These are phyloP conservation scores for Mycosarcoma mackinlayi DNA, from an alignment of 1,284 basidiomycete species.

Conservation along the genomic window DNA sequence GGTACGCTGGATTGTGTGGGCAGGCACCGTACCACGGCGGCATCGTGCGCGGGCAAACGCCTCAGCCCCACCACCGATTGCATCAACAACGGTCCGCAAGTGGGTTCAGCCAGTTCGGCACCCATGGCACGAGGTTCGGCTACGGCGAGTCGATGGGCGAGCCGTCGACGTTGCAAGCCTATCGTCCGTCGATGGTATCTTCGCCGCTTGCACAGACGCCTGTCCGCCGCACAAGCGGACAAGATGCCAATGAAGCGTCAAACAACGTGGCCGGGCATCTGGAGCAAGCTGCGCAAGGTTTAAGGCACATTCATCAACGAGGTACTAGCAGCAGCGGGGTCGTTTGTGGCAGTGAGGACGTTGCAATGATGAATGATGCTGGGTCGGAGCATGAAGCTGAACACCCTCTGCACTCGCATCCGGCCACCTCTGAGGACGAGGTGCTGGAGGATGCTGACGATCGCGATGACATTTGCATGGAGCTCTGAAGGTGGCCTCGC, in stretches of 20 bases:
- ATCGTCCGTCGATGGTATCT: slow-evolving; percentile 35
- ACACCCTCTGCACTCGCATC: slow-evolving; percentile 17
- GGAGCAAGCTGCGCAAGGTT: slow-evolving; percentile 33
- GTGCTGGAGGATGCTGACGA: slow-evolving; percentile 25
- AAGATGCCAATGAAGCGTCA: slow-evolving; percentile 10
- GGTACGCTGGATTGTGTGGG: slow-evolving; percentile 76
- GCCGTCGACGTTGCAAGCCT: slow-evolving; percentile 35
- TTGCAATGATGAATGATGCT: slow-evolving; percentile 27
- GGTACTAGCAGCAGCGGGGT: slow-evolving; percentile 24
- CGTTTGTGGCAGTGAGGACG: slow-evolving; percentile 24
- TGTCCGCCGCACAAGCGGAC: slow-evolving; percentile 24
- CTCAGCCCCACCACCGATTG: slow-evolving; percentile 47
- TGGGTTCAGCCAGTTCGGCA: slow-evolving; percentile 35
- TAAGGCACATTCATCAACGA: slow-evolving; percentile 10
- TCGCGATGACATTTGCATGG: slow-evolving; percentile 38
- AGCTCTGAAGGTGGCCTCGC: slow-evolving; percentile 14
- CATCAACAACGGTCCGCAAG: slow-evolving; percentile 43
- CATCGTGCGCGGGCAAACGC: slow-evolving; percentile 32
- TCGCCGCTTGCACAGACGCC: slow-evolving; percentile 44
- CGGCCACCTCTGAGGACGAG: slow-evolving; percentile 28
- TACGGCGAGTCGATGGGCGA: slow-evolving; percentile 47
- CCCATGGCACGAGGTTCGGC: slow-evolving; percentile 17
- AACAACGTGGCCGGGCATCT: slow-evolving; percentile 15
- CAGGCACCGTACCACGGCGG: slow-evolving; percentile 20
- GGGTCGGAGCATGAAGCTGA: slow-evolving; percentile 18